A percentile compares a stretch with the other conserved stretches of the same genome.
Conservation (phyloP, 495 filamentous ascomycete species). For the Aspergillus nidulans region DNA sequence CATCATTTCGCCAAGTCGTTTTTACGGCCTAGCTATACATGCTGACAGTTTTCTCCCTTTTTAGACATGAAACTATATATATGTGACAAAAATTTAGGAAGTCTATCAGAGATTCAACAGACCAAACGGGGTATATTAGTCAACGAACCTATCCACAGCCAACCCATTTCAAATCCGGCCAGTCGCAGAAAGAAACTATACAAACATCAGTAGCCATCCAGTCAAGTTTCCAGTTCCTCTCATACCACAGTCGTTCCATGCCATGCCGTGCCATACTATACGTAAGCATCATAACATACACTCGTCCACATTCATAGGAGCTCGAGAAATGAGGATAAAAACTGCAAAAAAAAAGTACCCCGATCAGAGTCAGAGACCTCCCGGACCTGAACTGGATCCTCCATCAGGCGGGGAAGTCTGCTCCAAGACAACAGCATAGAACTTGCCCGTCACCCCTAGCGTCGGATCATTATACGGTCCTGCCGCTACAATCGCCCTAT, state of each 20-base stretch:
- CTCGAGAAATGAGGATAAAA: no score
- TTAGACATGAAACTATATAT: no score
- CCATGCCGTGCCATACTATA: no score
- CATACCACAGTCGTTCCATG: not conserved
- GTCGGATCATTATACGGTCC: slow-evolving; percentile 40
- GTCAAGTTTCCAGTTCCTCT: not conserved
- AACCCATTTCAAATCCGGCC: not conserved
- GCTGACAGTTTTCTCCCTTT: no score
- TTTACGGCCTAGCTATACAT: no score
- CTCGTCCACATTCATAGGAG: no score
- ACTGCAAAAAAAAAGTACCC: not conserved
- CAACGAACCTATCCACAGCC: not conserved
- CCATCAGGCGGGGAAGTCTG: slow-evolving; percentile 14
- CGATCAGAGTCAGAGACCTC: not conserved
- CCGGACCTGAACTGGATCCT: not conserved
- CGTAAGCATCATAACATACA: not conserved
- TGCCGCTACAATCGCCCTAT: slow-evolving; percentile 36
- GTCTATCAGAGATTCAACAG: not conserved
- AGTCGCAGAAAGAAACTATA: not conserved
- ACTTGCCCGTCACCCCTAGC: slow-evolving; percentile 31
- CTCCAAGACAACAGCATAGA: slow-evolving; percentile 42
- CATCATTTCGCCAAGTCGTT: no score
- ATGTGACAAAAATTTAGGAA: no score
- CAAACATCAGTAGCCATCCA: not conserved
- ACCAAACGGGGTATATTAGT: not conserved